Conservation (phyloP, 2,329 filamentous ascomycete genomes). For the Dactylellina cionopaga region DNA sequence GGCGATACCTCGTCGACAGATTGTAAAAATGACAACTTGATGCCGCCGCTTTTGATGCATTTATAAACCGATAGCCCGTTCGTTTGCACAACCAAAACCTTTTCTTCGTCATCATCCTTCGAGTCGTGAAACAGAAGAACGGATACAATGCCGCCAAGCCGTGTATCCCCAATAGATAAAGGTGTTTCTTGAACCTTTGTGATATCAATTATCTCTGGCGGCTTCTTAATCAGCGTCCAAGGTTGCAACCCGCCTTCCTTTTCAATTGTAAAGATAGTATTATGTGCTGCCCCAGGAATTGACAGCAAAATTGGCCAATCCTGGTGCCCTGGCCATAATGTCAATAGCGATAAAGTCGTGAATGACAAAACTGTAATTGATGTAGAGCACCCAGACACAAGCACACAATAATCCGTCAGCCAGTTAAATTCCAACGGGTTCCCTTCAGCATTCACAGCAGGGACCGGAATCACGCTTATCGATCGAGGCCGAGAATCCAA, state of each 20-base stretch:
- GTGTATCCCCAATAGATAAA: conserved; percentile 37
- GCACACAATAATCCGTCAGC: conserved; percentile 52
- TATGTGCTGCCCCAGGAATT: conserved; percentile 45
- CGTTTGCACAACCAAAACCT: conserved; percentile 41
- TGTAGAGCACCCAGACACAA: conserved; percentile 55
- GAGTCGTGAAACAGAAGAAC: conserved; percentile 48
- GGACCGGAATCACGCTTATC: conserved; percentile 39
- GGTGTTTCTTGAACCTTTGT: conserved; percentile 50
- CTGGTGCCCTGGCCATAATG: conserved; percentile 55
- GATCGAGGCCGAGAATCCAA: conserved; percentile 52
- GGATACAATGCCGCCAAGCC: conserved; percentile 39
- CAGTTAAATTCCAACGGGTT: conserved; percentile 41
- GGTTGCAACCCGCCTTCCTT: conserved; percentile 51
- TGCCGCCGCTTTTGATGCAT: conserved; percentile 45
- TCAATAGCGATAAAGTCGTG: conserved; percentile 52
- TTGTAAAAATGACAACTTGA: conserved; percentile 22
- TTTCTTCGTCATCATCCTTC: conserved; percentile 45
- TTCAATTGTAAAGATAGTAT: conserved; percentile 53
- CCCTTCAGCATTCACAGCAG: conserved; percentile 33
- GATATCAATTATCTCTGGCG: conserved; percentile 24
- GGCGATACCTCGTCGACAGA: conserved; percentile 30
- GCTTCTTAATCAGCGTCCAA: conserved; percentile 53
- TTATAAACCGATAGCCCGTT: conserved; percentile 36
- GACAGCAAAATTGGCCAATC: conserved; percentile 55
- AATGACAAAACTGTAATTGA: conserved; percentile 55